A percentile compares a stretch with the other conserved stretches of the same genome.
Conservation (phyloP, 192 early-diverging fungal species). For the Coemansia asiatica region DNA sequence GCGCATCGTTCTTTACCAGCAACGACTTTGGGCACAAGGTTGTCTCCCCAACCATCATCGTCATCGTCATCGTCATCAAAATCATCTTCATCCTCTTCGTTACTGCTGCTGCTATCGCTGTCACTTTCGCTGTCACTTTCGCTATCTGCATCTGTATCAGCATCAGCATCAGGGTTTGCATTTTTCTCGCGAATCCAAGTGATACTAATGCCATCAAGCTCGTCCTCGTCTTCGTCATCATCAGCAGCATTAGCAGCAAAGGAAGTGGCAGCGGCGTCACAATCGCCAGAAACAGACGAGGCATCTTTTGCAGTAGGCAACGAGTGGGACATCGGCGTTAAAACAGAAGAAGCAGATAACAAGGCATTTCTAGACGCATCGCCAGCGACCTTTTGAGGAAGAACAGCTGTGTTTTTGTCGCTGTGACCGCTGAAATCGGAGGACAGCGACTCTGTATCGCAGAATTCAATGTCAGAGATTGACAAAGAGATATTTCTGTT, state of each 20-base stretch:
- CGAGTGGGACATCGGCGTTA: too few species aligned
- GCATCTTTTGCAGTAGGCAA: neutral
- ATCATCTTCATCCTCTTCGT: neutral
- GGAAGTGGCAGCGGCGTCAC: too few species aligned
- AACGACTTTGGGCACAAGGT: neutral
- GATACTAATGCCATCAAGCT: slow-evolving; percentile 13
- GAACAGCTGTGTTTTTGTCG: neutral
- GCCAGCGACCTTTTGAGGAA: neutral
- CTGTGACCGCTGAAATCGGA: neutral
- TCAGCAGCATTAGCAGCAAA: neutral
- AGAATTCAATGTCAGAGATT: neutral
- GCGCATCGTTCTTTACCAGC: neutral
- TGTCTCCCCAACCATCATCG: neutral
- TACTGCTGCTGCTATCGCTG: slow-evolving; percentile 7
- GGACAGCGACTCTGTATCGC: neutral
- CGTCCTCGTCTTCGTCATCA: slow-evolving; percentile 7
- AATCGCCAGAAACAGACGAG: slow-evolving; percentile 3
- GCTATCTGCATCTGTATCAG: slow-evolving; percentile 13
- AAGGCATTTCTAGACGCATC: neutral
- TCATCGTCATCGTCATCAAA: neutral
- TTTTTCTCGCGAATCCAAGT: neutral
- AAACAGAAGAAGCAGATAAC: neutral
- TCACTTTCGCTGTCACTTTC: slow-evolving; percentile 12
- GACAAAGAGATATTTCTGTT: neutral
- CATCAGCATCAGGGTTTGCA: slow-evolving; percentile 4